Evolutionary conservation across 2,329 filamentous ascomycete genomes (phyloP).

Genomic region (Diaporthe vexans): DNA sequence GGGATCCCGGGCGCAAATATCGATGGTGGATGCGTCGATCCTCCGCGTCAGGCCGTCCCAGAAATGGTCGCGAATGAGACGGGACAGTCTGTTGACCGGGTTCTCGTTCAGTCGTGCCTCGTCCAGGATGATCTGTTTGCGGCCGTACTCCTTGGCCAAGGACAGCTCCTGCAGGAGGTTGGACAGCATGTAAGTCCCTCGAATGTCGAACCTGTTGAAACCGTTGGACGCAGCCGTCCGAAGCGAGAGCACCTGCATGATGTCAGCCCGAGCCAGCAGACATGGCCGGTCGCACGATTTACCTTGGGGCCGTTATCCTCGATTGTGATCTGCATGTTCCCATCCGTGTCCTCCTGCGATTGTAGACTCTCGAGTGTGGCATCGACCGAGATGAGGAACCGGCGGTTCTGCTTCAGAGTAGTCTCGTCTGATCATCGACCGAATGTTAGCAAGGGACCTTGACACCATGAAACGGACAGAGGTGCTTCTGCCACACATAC

Average conservation of each 20-base stretch:
- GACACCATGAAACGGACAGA: not conserved
- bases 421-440: conserved; percentile 75
- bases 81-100: conserved; percentile 87
- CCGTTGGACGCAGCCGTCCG: conserved; percentile 90
- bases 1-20: conserved; percentile 87
- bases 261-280: conserved; percentile 35
- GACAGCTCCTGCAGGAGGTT: conserved; percentile 96
- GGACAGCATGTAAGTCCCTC: conserved; percentile 97
- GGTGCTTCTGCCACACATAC: conserved; percentile 53
- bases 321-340: conserved; percentile 97
- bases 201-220: conserved; percentile 88
- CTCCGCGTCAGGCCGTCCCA: conserved; percentile 92
- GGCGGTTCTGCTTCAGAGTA: conserved; percentile 74
- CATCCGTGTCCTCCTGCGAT: conserved; percentile 91
- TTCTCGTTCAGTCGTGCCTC: conserved; percentile 95
- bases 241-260: conserved; percentile 78
- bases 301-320: conserved; percentile 95
- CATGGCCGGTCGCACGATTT: conserved; percentile 40
- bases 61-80: conserved; percentile 90
- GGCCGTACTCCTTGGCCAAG: conserved; percentile 90
- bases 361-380: conserved; percentile 83
- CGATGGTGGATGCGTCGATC: conserved; percentile 90
- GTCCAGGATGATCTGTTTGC: conserved; percentile 91
- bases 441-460: conserved; percentile 30
- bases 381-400: conserved; percentile 90